Conservation (phyloP, 768 basidiomycete species). For the Lentinula detonsa region DNA sequence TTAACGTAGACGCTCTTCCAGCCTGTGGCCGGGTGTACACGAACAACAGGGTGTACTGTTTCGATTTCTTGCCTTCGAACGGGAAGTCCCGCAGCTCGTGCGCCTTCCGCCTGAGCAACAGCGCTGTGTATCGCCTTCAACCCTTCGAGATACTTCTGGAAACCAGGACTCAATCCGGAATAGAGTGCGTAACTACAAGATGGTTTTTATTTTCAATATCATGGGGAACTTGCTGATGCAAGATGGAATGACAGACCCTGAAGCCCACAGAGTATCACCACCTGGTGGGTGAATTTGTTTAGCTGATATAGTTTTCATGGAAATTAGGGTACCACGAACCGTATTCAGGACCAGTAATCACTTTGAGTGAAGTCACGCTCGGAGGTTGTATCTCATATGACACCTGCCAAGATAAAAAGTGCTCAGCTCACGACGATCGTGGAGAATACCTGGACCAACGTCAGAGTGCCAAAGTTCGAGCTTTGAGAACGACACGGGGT, state of each 20-base stretch:
- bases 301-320: not conserved
- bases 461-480: constrained; percentile 81
- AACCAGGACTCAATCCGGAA: constrained; percentile 68
- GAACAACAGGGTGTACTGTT: constrained; percentile 73
- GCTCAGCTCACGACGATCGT: not conserved
- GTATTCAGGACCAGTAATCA: constrained; percentile 61
- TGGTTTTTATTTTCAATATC: too few relatives aligned
- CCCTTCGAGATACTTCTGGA: constrained; percentile 74
- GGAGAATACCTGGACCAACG: constrained; percentile 26
- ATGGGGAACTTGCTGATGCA: too few relatives aligned
- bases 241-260: constrained; percentile 44
- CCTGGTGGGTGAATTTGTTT: not conserved
- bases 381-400: constrained; percentile 84
- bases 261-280: constrained; percentile 79
- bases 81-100: constrained; percentile 60
- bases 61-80: constrained; percentile 68
- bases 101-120: constrained; percentile 71
- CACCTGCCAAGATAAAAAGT: constrained; percentile 23
- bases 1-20: constrained; percentile 85
- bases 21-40: constrained; percentile 80
- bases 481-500: constrained; percentile 61
- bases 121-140: constrained; percentile 71
- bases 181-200: constrained; percentile 67
- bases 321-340: constrained; percentile 25
- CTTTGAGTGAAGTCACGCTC: constrained; percentile 68